These are phyloP conservation scores for Niebla homalea DNA, from an alignment of 495 filamentous ascomycete genomes.

Conservation along the genomic window DNA sequence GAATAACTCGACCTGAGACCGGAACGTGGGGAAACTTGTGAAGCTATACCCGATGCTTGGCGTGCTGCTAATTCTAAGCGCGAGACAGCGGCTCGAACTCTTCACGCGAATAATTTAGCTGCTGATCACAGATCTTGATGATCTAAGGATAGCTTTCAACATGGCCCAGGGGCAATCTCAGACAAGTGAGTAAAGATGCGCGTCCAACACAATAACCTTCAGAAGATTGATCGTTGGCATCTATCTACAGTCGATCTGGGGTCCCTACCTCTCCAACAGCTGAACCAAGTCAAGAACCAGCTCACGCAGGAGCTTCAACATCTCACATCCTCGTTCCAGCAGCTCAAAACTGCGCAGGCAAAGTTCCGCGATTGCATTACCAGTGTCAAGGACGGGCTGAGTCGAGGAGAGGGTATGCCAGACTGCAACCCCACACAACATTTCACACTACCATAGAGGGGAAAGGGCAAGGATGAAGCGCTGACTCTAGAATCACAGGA, in stretches of 20 bases:
- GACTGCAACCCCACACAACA: neutral
- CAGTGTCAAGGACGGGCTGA: conserved; percentile 51
- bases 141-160: too few relatives aligned
- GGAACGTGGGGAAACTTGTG: too few relatives aligned
- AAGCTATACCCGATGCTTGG: too few relatives aligned
- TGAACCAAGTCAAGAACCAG: conserved; percentile 72
- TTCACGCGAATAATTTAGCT: too few relatives aligned
- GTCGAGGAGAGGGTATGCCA: conserved; percentile 14
- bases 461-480: conserved; percentile 8
- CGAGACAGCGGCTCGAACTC: too few relatives aligned
- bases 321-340: conserved; percentile 74
- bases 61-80: too few relatives aligned
- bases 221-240: neutral
- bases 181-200: neutral
- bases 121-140: too few relatives aligned
- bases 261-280: conserved; percentile 35
- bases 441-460: neutral
- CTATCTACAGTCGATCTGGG: conserved; percentile 45
- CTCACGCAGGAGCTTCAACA: conserved; percentile 91
- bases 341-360: conserved; percentile 74
- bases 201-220: neutral
- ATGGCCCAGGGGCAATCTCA: neutral
- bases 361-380: conserved; percentile 85
- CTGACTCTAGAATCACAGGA: conserved; percentile 16
- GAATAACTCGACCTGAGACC: too few relatives aligned